Evolutionary conservation across 768 basidiomycete species (phyloP).

Genomic region (Phaeotremella fagi): DNA sequence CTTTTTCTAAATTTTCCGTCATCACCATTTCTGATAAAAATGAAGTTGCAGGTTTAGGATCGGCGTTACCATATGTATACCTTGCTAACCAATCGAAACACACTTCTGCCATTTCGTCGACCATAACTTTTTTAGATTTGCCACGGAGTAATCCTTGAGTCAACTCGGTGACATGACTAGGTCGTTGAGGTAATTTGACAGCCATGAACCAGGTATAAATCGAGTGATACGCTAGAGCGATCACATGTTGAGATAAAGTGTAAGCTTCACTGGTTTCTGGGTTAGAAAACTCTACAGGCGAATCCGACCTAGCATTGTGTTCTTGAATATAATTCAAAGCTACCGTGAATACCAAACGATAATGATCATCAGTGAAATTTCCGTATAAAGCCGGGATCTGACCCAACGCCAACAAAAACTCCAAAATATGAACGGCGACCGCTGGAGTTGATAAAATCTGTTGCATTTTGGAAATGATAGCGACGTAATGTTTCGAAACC

Average conservation of each 20-base stretch:
- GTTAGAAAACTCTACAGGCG: slow-evolving; percentile 24
- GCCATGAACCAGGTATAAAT: slow-evolving; percentile 95
- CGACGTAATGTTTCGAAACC: slow-evolving; percentile 70
- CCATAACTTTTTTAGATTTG: slow-evolving; percentile 64
- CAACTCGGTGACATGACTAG: slow-evolving; percentile 76
- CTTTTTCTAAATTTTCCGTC: slow-evolving; percentile 32
- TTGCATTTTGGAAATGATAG: slow-evolving; percentile 71
- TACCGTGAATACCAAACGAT: slow-evolving; percentile 88
- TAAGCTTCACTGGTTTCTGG: slow-evolving; percentile 47
- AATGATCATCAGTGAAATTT: slow-evolving; percentile 87
- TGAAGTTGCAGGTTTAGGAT: slow-evolving; percentile 78
- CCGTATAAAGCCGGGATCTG: slow-evolving; percentile 72
- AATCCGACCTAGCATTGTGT: slow-evolving; percentile 54
- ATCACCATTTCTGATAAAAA: slow-evolving; percentile 74
- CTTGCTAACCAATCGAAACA: slow-evolving; percentile 97
- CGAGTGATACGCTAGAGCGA: slow-evolving; percentile 79
- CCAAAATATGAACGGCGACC: slow-evolving; percentile 93
- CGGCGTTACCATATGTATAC: slow-evolving; percentile 89
- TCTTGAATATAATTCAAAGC: slow-evolving; percentile 89
- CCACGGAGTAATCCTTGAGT: slow-evolving; percentile 78
- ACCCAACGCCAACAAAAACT: slow-evolving; percentile 80
- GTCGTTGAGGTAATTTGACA: slow-evolving; percentile 72
- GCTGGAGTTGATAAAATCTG: slow-evolving; percentile 91
- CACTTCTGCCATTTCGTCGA: slow-evolving; percentile 89
- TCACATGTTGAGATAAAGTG: slow-evolving; percentile 84